phyloP scores from a whole-genome alignment of 1,284 basidiomycete species.

The Microbotryum violaceum region DNA sequence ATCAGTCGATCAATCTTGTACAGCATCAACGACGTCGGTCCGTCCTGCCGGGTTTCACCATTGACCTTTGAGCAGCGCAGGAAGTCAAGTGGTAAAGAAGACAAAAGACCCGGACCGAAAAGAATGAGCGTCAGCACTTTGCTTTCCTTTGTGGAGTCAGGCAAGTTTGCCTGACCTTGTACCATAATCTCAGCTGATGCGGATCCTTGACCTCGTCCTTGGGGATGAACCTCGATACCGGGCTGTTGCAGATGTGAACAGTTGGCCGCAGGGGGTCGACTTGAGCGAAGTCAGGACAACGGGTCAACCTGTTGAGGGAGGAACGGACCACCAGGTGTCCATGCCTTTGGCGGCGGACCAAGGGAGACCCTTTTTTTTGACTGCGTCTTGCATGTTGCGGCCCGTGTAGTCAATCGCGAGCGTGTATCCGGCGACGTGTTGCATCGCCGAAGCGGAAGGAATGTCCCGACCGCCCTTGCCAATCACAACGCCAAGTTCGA shows the following conservation, averaged over 20 bases:
- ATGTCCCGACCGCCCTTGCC: slow-evolving; percentile 79
- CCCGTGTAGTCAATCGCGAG: slow-evolving; percentile 51
- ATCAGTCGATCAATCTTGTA: slow-evolving; percentile 77
- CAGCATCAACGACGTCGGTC: slow-evolving; percentile 83
- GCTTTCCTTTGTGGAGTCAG: too few relatives aligned
- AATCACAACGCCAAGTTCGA: slow-evolving; percentile 94
- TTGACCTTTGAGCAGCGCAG: slow-evolving; percentile 55
- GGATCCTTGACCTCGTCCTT: slow-evolving; percentile 63
- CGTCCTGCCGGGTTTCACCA: slow-evolving; percentile 71
- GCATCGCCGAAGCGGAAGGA: slow-evolving; percentile 58
- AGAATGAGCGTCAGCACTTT: too few relatives aligned
- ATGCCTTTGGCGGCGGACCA: slow-evolving; percentile 80
- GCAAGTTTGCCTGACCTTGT: slow-evolving; percentile 51
- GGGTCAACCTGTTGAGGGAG: too few relatives aligned
- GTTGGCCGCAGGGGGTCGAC: too few relatives aligned
- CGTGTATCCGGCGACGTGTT: slow-evolving; percentile 77
- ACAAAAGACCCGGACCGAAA: too few relatives aligned
- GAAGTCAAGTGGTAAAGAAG: too few relatives aligned
- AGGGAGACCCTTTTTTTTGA: slow-evolving; percentile 85
- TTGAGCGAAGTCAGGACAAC: too few relatives aligned
- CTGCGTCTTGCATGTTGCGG: slow-evolving; percentile 86
- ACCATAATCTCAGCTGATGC: slow-evolving; percentile 63
- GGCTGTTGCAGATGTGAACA: slow-evolving; percentile 57
- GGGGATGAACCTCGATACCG: slow-evolving; percentile 57
- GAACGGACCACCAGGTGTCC: slow-evolving; percentile 38